phyloP scores from a whole-genome alignment of 257 asterid genomes.

The Nyctanthes arbortristis region DNA sequence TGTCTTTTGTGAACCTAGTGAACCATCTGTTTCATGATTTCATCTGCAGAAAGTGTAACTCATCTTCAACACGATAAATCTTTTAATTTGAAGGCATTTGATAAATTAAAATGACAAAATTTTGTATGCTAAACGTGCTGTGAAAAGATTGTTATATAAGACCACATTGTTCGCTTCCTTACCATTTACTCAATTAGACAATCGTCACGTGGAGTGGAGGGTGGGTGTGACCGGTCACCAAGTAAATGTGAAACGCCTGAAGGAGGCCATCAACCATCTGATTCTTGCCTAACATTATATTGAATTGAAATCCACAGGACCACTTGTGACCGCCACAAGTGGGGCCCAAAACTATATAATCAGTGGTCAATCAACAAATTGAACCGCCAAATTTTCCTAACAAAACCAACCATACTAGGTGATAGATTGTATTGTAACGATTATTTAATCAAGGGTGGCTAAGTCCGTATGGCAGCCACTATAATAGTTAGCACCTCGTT shows the following conservation, averaged over 20 bases:
- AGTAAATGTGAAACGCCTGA: conserved; percentile 27
- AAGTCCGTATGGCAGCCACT: too few species aligned
- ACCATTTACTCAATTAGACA: too few species aligned
- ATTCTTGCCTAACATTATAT: conserved; percentile 36
- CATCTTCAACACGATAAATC: conserved; percentile 11
- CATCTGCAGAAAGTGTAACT: conserved; percentile 10
- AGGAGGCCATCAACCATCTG: conserved; percentile 20
- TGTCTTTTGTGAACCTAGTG: conserved; percentile 29
- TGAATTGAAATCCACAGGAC: neutral
- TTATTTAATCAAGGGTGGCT: too few species aligned
- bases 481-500: too few species aligned
- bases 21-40: neutral
- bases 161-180: too few species aligned
- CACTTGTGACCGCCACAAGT: neutral
- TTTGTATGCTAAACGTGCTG: too few species aligned
- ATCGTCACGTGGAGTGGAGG: conserved; percentile 7
- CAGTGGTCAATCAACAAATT: too few species aligned
- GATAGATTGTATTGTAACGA: too few species aligned
- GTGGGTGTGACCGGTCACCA: conserved; percentile 63
- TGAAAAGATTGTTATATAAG: neutral
- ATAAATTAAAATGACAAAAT: neutral
- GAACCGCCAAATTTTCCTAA: too few species aligned
- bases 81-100: too few species aligned
- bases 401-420: too few species aligned
- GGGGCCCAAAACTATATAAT: neutral